phyloP scores from a whole-genome alignment of 1,139 yeast genomes.

The Pichia sp. region DNA sequence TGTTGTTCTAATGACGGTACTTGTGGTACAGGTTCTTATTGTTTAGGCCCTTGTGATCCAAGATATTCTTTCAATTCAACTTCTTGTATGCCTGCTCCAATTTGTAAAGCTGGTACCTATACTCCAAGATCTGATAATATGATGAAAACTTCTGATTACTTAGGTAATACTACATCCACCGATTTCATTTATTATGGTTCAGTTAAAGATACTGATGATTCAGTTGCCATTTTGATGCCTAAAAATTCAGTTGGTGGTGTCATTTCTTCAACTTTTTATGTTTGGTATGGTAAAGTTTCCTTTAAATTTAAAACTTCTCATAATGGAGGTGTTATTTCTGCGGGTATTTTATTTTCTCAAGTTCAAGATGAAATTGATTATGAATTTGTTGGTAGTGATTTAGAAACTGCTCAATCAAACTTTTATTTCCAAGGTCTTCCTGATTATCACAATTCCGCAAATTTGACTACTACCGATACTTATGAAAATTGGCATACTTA shows the following conservation, averaged over 20 bases:
- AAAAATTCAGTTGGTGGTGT: slow-evolving; percentile 73
- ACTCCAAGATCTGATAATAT: slow-evolving; percentile 33
- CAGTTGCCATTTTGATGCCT: slow-evolving; percentile 69
- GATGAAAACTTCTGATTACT: slow-evolving; percentile 40
- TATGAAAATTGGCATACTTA: slow-evolving; percentile 68
- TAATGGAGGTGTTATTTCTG: slow-evolving; percentile 74
- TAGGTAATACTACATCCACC: slow-evolving; percentile 62
- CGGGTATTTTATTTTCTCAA: slow-evolving; percentile 78
- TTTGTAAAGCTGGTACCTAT: slow-evolving; percentile 26
- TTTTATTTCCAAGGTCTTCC: slow-evolving; percentile 70
- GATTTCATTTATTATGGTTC: slow-evolving; percentile 78
- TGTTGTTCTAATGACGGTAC: slow-evolving; percentile 80
- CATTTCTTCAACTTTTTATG: slow-evolving; percentile 66
- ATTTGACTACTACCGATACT: slow-evolving; percentile 45
- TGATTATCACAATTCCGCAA: slow-evolving; percentile 56
- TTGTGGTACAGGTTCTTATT: slow-evolving; percentile 79
- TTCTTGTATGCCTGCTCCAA: slow-evolving; percentile 61
- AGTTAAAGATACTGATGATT: slow-evolving; percentile 47
- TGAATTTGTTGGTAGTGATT: slow-evolving; percentile 75
- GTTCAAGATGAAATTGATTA: slow-evolving; percentile 81
- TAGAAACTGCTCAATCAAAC: slow-evolving; percentile 64
- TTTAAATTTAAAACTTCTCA: slow-evolving; percentile 69
- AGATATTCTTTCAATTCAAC: slow-evolving; percentile 52
- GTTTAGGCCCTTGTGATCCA: slow-evolving; percentile 81
- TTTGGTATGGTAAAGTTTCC: slow-evolving; percentile 83